phyloP scores from a whole-genome alignment of 805 yeast species.

The Brettanomyces anomalus region DNA sequence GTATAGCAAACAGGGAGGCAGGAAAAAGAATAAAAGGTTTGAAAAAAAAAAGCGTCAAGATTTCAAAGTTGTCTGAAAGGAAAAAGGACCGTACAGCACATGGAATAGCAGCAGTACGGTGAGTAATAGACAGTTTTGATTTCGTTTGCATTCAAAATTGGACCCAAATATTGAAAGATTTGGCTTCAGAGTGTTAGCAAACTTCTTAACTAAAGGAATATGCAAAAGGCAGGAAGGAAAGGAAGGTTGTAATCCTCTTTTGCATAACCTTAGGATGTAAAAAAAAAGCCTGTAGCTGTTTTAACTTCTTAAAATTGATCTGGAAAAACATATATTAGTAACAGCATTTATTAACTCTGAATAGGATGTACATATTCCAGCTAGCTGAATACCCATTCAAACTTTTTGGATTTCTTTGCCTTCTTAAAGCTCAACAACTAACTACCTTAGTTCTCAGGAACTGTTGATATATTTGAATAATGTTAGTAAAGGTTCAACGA shows the following conservation, averaged over 20 bases:
- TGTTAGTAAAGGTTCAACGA: neutral
- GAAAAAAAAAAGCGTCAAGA: neutral
- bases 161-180: slow-evolving; percentile 58
- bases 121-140: slow-evolving; percentile 58
- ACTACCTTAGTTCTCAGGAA: slow-evolving; percentile 60
- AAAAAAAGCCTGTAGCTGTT: neutral
- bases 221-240: neutral
- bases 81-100: slow-evolving; percentile 67
- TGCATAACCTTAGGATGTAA: no score
- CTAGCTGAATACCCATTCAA: neutral
- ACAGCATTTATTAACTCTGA: neutral
- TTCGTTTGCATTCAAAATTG: slow-evolving; percentile 87
- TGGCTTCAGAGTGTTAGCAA: slow-evolving; percentile 94
- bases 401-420: slow-evolving; percentile 8
- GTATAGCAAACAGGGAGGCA: neutral
- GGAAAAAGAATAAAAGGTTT: neutral
- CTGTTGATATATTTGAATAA: slow-evolving; percentile 14
- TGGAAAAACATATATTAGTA: neutral
- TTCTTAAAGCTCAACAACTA: slow-evolving; percentile 8
- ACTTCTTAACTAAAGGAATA: slow-evolving; percentile 25
- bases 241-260: no score
- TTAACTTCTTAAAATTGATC: neutral
- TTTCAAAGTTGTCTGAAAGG: slow-evolving; percentile 34
- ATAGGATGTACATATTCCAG: neutral
- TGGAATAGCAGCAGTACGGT: slow-evolving; percentile 37